A percentile compares a stretch with the other conserved stretches of the same genome.
Evolutionary conservation across 1,284 basidiomycete species (phyloP).

Genomic region (Ustilago nuda): DNA sequence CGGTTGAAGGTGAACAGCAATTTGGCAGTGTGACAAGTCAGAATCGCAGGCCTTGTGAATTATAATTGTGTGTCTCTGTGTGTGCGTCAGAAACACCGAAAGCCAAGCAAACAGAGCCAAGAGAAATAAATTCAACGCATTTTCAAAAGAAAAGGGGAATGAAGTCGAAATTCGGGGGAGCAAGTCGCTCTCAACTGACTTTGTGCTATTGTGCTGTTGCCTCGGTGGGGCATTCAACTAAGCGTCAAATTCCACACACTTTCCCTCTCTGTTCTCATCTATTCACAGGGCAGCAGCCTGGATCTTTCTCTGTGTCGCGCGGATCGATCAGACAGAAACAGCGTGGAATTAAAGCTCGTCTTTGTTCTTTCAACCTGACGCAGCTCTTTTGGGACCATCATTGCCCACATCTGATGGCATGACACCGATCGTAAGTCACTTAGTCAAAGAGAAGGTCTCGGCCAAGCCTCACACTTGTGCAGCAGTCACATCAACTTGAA

Average conservation of each 20-base stretch:
- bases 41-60: background rate
- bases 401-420: background rate
- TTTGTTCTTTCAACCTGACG: background rate
- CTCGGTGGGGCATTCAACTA: background rate
- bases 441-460: background rate
- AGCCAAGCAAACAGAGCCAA: constrained; percentile 3
- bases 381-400: background rate
- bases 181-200: background rate
- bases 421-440: background rate
- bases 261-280: background rate
- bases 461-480: background rate
- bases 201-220: background rate
- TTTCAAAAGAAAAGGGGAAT: background rate
- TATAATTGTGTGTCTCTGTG: background rate
- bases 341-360: constrained; percentile 3
- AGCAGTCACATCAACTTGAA: too few relatives aligned
- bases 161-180: background rate
- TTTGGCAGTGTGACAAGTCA: background rate
- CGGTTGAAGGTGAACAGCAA: background rate
- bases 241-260: background rate
- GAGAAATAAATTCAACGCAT: background rate
- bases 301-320: background rate
- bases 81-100: background rate
- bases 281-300: background rate
- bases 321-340: background rate